Evolutionary conservation across 495 filamentous ascomycete species (phyloP).

Genomic region (Apodospora peruviana): DNA sequence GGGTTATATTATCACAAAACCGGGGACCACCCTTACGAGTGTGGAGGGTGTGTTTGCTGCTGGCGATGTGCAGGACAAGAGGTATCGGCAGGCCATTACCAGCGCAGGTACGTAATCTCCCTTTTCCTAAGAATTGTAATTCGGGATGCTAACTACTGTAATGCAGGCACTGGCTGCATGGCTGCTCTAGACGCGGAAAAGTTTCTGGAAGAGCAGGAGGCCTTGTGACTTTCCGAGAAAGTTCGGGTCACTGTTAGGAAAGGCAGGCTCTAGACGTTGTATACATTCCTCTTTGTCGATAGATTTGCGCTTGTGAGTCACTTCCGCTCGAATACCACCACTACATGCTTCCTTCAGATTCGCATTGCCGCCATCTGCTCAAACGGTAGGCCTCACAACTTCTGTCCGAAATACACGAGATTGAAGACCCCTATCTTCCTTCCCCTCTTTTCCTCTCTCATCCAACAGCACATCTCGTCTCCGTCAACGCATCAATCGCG

Average conservation of each 20-base stretch:
- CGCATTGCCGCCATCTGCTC: too few relatives aligned
- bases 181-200: conserved; percentile 95
- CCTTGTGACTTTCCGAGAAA: conserved; percentile 32
- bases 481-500: background rate
- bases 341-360: too few relatives aligned
- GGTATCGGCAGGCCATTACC: conserved; percentile 95
- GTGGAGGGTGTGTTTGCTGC: conserved; percentile 92
- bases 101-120: conserved; percentile 73
- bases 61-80: conserved; percentile 97
- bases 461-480: too few relatives aligned
- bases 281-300: too few relatives aligned
- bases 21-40: conserved; percentile 83
- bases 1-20: conserved; percentile 79
- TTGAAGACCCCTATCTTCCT: too few relatives aligned
- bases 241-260: conserved; percentile 13
- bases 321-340: too few relatives aligned
- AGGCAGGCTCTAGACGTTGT: conserved; percentile 29
- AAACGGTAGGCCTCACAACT: too few relatives aligned
- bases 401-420: too few relatives aligned
- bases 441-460: too few relatives aligned
- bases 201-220: conserved; percentile 70
- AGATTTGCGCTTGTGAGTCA: too few relatives aligned
- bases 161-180: conserved; percentile 80
- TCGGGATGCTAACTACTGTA: too few relatives aligned
- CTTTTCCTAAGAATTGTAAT: background rate